phyloP scores from a whole-genome alignment of 352 stramenopile genomes.

The Halophytophthora batemanensis region DNA sequence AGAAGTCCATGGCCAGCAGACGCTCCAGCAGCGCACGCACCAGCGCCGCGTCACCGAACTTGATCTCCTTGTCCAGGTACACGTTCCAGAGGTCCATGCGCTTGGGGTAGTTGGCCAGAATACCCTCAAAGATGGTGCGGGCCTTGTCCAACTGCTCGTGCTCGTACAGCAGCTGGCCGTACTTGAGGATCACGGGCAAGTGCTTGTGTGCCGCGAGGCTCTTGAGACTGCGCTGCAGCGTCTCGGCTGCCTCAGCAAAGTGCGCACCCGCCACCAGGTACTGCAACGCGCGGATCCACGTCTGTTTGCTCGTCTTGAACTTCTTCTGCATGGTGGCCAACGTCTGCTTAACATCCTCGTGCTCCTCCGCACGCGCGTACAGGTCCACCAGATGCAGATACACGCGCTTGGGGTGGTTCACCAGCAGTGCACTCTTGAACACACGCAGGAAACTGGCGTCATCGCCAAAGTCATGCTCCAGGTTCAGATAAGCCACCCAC shows the following conservation, averaged over 20 bases:
- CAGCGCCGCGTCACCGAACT: constrained; percentile 81
- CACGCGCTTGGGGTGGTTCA: constrained; percentile 95
- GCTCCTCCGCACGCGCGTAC: constrained; percentile 69
- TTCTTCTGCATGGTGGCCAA: constrained; percentile 90
- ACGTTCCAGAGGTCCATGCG: constrained; percentile 96
- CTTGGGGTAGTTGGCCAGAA: constrained; percentile 95
- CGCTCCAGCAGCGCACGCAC: constrained; percentile 90
- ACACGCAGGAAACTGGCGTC: constrained; percentile 87
- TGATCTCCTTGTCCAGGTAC: constrained; percentile 97
- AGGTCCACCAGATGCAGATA: constrained; percentile 95
- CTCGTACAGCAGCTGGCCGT: constrained; percentile 96
- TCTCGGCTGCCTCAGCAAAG: constrained; percentile 75
- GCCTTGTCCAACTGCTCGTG: constrained; percentile 91
- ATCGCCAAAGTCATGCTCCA: constrained; percentile 96
- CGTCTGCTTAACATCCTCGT: constrained; percentile 66
- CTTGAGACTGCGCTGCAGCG: constrained; percentile 91
- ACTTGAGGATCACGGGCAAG: constrained; percentile 92
- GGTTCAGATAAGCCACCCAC: constrained; percentile 94
- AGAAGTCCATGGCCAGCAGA: constrained; percentile 93
- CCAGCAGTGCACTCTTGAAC: constrained; percentile 89
- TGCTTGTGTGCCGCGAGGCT: constrained; percentile 94
- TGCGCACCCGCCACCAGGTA: constrained; percentile 82
- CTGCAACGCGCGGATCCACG: constrained; percentile 82
- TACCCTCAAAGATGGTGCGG: constrained; percentile 93
- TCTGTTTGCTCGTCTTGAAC: constrained; percentile 89